Evolutionary conservation across 768 basidiomycete species (phyloP).

Genomic region (Suillus plorans): DNA sequence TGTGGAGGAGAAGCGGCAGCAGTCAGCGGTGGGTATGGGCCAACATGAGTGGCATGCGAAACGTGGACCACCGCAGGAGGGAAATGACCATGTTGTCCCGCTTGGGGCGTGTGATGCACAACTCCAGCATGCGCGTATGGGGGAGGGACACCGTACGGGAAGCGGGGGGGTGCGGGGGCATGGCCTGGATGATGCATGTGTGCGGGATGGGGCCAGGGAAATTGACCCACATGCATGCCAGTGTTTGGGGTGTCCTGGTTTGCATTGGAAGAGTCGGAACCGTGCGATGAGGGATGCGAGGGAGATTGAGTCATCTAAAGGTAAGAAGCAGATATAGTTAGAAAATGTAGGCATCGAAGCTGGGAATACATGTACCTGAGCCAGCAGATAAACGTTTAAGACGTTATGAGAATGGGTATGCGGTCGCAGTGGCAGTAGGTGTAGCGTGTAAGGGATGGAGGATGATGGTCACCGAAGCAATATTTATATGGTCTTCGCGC

Average conservation of each 20-base stretch:
- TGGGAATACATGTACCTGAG: background rate
- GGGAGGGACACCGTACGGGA: background rate
- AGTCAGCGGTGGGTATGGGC: background rate
- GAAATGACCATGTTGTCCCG: background rate
- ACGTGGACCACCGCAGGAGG: too few relatives aligned
- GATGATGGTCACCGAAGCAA: background rate
- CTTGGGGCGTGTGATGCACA: background rate
- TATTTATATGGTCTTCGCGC: background rate
- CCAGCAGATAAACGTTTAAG: background rate
- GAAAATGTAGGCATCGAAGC: background rate
- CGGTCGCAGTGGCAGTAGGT: background rate
- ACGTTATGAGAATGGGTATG: background rate
- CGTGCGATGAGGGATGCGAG: background rate
- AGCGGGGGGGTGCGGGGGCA: too few relatives aligned
- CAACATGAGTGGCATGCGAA: background rate
- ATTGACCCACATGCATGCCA: background rate
- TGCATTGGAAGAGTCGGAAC: background rate
- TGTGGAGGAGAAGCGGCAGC: too few relatives aligned
- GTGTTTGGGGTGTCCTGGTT: background rate
- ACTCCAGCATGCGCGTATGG: background rate
- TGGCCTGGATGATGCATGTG: background rate
- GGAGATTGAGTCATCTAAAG: background rate
- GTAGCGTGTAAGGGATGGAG: background rate
- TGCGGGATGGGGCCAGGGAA: background rate
- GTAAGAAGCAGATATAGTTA: background rate